Evolutionary conservation across 108 stramenopile species (phyloP).

Genomic region (Cylindrotheca closterium): DNA sequence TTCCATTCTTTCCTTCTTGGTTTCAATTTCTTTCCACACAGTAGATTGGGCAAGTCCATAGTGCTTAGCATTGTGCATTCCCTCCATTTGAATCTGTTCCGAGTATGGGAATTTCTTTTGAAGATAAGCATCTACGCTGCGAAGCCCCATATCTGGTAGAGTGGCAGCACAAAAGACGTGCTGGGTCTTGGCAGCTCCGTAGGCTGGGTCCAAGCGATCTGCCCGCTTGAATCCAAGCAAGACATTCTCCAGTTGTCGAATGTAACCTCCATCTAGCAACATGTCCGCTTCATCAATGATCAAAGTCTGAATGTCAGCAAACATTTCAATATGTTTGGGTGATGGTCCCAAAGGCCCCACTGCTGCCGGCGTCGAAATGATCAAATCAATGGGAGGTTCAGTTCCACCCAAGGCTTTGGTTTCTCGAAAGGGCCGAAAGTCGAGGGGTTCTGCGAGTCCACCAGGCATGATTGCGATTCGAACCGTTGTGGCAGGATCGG

Average conservation of each 20-base stretch:
- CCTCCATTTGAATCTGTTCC: conserved; percentile 54
- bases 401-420: conserved; percentile 40
- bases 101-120: conserved; percentile 84
- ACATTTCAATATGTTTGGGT: conserved; percentile 85
- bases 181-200: conserved; percentile 50
- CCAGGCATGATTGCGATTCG: conserved; percentile 83
- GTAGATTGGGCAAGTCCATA: conserved; percentile 73
- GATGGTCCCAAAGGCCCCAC: conserved; percentile 88
- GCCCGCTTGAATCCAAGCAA: conserved; percentile 90
- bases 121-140: conserved; percentile 90
- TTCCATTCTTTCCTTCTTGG: conserved; percentile 82
- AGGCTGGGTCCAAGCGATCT: conserved; percentile 42
- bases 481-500: conserved; percentile 50
- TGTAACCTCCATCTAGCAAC: conserved; percentile 94
- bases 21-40: conserved; percentile 64
- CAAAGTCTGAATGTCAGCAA: conserved; percentile 81
- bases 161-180: conserved; percentile 94
- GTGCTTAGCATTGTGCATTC: conserved; percentile 88
- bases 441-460: conserved; percentile 62
- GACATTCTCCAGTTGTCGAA: conserved; percentile 83
- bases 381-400: conserved; percentile 80
- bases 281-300: conserved; percentile 97
- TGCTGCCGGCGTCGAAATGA: conserved; percentile 93
- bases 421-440: conserved; percentile 79
- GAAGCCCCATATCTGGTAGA: conserved; percentile 89